These are phyloP conservation scores for Xylaria sp. DNA, from an alignment of 2,329 filamentous ascomycete species.

Conservation along the genomic window DNA sequence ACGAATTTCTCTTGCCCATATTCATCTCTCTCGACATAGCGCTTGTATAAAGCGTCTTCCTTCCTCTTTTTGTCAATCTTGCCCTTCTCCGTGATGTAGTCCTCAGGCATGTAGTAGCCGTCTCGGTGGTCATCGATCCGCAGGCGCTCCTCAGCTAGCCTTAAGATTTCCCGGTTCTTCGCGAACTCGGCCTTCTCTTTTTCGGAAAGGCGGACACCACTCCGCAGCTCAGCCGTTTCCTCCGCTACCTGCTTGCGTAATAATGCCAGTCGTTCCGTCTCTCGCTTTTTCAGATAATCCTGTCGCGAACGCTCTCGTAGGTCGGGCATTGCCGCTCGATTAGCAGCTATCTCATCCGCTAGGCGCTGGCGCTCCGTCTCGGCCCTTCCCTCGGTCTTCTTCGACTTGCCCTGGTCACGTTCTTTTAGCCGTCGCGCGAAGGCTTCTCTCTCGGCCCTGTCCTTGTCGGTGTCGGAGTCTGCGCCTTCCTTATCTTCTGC, in stretches of 20 bases:
- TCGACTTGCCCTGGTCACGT: conserved; percentile 73
- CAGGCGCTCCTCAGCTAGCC: conserved; percentile 81
- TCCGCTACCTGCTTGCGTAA: conserved; percentile 88
- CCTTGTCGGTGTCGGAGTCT: conserved; percentile 67
- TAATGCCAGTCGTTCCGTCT: conserved; percentile 83
- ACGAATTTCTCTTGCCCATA: conserved; percentile 87
- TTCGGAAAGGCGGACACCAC: conserved; percentile 75
- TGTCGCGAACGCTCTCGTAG: conserved; percentile 84
- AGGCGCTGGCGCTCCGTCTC: conserved; percentile 66
- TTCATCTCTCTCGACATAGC: conserved; percentile 87
- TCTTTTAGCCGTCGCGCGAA: conserved; percentile 77
- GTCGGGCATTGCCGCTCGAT: conserved; percentile 76
- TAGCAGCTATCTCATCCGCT: conserved; percentile 70
- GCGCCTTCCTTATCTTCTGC: conserved; percentile 50
- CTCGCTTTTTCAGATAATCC: conserved; percentile 91
- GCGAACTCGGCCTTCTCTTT: conserved; percentile 87
- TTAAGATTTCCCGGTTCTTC: conserved; percentile 81
- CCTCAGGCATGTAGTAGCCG: conserved; percentile 91
- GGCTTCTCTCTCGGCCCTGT: conserved; percentile 77
- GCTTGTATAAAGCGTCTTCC: conserved; percentile 85
- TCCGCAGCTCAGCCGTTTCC: conserved; percentile 80
- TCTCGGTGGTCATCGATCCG: conserved; percentile 90
- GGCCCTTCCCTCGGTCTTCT: conserved; percentile 66
- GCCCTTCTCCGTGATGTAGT: conserved; percentile 93
- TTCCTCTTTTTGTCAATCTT: conserved; percentile 89